A percentile compares a stretch with the other conserved stretches of the same genome.
Conservation (phyloP, 2,329 filamentous ascomycete genomes). For the Fusarium citri region DNA sequence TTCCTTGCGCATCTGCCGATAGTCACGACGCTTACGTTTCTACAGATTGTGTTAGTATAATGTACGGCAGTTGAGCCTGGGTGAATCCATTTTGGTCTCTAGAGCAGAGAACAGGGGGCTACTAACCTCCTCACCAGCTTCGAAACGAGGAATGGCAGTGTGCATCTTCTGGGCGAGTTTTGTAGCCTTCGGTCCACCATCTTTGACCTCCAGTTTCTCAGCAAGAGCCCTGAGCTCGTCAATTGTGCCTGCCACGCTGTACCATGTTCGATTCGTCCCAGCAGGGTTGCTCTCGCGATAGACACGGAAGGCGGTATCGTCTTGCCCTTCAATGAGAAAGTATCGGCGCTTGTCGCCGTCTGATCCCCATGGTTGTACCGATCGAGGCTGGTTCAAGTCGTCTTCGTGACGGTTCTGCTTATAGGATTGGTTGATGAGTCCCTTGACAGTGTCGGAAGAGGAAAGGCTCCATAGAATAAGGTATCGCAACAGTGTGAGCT, state of each 20-base stretch:
- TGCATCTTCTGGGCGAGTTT: conserved; percentile 81
- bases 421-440: conserved; percentile 87
- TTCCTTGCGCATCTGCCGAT: conserved; percentile 85
- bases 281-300: conserved; percentile 93
- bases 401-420: conserved; percentile 86
- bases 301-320: conserved; percentile 92
- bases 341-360: conserved; percentile 94
- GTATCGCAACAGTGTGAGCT: conserved; percentile 86
- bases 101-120: background rate
- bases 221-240: conserved; percentile 83
- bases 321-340: conserved; percentile 91
- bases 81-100: background rate
- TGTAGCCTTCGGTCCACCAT: conserved; percentile 84
- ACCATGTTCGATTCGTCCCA: conserved; percentile 83
- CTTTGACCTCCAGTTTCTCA: conserved; percentile 78
- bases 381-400: conserved; percentile 84
- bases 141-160: conserved; percentile 86
- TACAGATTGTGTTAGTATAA: conserved; percentile 52
- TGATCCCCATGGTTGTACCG: conserved; percentile 89
- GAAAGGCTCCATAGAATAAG: conserved; percentile 90
- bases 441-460: conserved; percentile 85
- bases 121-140: conserved; percentile 88
- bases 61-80: background rate
- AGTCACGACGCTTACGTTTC: conserved; percentile 95
- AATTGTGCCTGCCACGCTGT: conserved; percentile 90